Percentiles rank a stretch among this genome's conserved stretches.
Conservation (phyloP, 2,329 filamentous ascomycete genomes). For the Colletotrichum trifolii region DNA sequence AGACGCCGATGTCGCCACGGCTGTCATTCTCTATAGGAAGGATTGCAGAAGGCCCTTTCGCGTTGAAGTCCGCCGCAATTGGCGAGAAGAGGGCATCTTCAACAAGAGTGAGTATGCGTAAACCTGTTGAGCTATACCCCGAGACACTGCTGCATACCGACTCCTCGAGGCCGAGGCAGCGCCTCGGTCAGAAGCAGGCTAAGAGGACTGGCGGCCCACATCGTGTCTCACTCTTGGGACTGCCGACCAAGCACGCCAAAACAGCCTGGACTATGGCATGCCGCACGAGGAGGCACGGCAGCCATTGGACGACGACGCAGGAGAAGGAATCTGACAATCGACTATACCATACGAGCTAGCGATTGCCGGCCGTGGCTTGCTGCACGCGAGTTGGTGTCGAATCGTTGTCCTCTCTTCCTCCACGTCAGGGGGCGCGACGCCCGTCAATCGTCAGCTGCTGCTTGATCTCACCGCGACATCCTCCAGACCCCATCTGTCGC, state of each 20-base stretch:
- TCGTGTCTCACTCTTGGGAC: conserved; percentile 16
- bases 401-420: conserved; percentile 6
- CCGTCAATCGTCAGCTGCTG: conserved; percentile 2
- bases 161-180: not conserved
- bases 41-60: too few species aligned
- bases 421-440: conserved; percentile 15
- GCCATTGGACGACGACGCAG: not conserved
- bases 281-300: not conserved
- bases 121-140: not conserved
- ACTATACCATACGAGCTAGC: conserved; percentile 12
- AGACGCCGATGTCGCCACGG: not conserved
- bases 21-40: not conserved
- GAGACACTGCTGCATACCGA: conserved; percentile 12
- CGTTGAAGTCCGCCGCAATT: not conserved
- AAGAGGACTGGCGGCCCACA: conserved; percentile 1
- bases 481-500: conserved; percentile 2
- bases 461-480: not conserved
- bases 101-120: not conserved
- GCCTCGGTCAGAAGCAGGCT: conserved; percentile 1
- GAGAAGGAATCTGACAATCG: conserved; percentile 17
- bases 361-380: conserved; percentile 23
- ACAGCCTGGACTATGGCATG: not conserved
- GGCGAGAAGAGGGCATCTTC: conserved; percentile 6
- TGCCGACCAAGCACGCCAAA: conserved; percentile 2
- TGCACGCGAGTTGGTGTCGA: conserved; percentile 9